phyloP scores from a whole-genome alignment of 148 eudicot species.

The Rhododendron griersonianum region DNA sequence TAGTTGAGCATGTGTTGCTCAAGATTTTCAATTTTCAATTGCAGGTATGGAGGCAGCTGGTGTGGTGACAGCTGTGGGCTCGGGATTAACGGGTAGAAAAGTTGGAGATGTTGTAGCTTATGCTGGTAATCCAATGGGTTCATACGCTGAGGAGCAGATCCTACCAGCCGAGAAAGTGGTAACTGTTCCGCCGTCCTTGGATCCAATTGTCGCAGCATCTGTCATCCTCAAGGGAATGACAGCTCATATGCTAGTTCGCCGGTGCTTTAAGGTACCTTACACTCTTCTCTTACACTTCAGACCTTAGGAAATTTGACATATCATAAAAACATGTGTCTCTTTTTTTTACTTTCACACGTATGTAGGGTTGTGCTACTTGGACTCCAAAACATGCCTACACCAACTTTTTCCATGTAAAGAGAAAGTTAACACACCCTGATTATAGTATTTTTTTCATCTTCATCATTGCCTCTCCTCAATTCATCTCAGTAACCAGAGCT shows the following conservation, averaged over 20 bases:
- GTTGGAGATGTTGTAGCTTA: conserved; percentile 85
- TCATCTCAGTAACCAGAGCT: background rate
- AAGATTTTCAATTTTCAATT: background rate
- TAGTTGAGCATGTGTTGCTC: background rate
- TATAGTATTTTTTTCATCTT: background rate
- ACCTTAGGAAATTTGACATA: background rate
- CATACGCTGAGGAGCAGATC: conserved; percentile 88
- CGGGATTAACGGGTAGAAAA: conserved; percentile 62
- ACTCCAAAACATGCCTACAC: background rate
- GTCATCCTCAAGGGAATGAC: conserved; percentile 80
- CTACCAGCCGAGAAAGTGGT: conserved; percentile 74
- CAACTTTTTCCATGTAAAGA: background rate
- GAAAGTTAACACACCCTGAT: no score
- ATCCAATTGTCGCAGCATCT: conserved; percentile 73
- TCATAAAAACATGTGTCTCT: background rate
- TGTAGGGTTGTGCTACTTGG: background rate
- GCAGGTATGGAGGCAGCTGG: conserved; percentile 92
- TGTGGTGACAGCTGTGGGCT: conserved; percentile 78
- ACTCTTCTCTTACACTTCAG: background rate
- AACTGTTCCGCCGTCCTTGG: conserved; percentile 64
- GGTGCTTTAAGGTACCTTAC: conserved; percentile 56
- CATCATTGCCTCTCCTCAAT: background rate
- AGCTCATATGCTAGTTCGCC: conserved; percentile 53
- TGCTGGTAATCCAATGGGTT: conserved; percentile 73
- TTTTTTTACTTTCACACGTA: background rate